A percentile compares a stretch with the other conserved stretches of the same genome.
phyloP scores from a whole-genome alignment of 306 rosid species.

The Parietaria judaica region DNA sequence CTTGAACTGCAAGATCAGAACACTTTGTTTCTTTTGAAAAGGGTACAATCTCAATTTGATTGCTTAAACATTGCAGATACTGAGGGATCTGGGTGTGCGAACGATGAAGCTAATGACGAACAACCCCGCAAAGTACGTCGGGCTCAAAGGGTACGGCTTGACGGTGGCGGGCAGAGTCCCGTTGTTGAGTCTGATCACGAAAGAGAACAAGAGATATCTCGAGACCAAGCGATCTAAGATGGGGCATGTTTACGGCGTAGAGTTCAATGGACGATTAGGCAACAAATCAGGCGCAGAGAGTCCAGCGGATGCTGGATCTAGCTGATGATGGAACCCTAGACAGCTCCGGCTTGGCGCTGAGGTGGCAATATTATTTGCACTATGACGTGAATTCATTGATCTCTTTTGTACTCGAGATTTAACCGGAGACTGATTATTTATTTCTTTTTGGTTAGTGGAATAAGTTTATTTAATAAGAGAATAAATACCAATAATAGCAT shows the following conservation, averaged over 20 bases:
- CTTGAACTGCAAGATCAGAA: background rate
- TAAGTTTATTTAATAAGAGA: slow-evolving; percentile 1
- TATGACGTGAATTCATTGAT: slow-evolving; percentile 6
- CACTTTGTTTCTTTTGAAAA: background rate
- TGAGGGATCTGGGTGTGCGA: slow-evolving; percentile 68
- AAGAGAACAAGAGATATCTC: slow-evolving; percentile 60
- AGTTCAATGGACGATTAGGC: slow-evolving; percentile 26
- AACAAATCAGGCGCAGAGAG: slow-evolving; percentile 18
- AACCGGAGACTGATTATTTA: background rate
- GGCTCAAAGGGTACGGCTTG: slow-evolving; percentile 83
- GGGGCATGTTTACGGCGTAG: slow-evolving; percentile 59
- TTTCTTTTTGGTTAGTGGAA: background rate
- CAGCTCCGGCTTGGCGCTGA: background rate
- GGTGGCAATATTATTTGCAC: slow-evolving; percentile 1
- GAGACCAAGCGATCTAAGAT: slow-evolving; percentile 73
- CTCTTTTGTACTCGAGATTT: slow-evolving; percentile 11
- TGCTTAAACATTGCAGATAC: slow-evolving; percentile 34
- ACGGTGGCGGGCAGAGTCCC: slow-evolving; percentile 70
- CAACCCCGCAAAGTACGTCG: slow-evolving; percentile 74
- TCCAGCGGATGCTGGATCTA: slow-evolving; percentile 17
- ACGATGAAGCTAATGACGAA: slow-evolving; percentile 89
- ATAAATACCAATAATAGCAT: background rate
- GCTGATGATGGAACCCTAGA: background rate
- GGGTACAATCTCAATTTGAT: background rate
- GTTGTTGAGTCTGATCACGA: slow-evolving; percentile 53